Conservation (phyloP, 148 eudicot genomes). For the Rhododendron molle region DNA sequence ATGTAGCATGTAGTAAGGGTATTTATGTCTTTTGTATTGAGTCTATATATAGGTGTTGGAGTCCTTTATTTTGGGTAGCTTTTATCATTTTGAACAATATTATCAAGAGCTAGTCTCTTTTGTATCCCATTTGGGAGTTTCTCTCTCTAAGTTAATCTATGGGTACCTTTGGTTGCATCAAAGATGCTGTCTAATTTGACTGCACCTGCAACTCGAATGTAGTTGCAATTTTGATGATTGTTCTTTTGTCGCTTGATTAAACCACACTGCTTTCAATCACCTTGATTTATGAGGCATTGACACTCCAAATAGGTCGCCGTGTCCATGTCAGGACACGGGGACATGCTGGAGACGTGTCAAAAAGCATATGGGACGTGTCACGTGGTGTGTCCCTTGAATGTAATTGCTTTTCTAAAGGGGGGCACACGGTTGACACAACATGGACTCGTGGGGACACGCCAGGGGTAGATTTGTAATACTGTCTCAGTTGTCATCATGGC, state of each 20-base stretch:
- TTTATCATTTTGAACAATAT: too few relatives aligned
- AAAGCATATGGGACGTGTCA: not conserved
- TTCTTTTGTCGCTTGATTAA: not conserved
- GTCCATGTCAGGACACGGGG: not conserved
- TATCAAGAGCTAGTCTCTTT: too few relatives aligned
- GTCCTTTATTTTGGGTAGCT: too few relatives aligned
- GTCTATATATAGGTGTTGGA: too few relatives aligned
- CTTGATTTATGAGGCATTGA: not conserved
- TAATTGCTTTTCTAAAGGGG: not conserved
- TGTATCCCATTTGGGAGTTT: too few relatives aligned
- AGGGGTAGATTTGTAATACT: not conserved
- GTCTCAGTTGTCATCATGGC: not conserved
- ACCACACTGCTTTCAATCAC: not conserved
- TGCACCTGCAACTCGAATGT: not conserved
- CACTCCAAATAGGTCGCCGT: not conserved
- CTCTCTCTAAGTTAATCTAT: too few relatives aligned
- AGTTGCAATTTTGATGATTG: not conserved
- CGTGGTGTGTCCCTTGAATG: not conserved
- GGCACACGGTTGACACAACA: not conserved
- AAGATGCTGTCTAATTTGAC: not conserved
- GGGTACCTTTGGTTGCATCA: too few relatives aligned
- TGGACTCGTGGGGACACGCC: not conserved
- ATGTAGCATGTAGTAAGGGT: too few relatives aligned
- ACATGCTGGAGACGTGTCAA: not conserved
- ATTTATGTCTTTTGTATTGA: too few relatives aligned